phyloP scores from a whole-genome alignment of 2,329 filamentous ascomycete genomes.

The Pseudogymnoascus sp. region DNA sequence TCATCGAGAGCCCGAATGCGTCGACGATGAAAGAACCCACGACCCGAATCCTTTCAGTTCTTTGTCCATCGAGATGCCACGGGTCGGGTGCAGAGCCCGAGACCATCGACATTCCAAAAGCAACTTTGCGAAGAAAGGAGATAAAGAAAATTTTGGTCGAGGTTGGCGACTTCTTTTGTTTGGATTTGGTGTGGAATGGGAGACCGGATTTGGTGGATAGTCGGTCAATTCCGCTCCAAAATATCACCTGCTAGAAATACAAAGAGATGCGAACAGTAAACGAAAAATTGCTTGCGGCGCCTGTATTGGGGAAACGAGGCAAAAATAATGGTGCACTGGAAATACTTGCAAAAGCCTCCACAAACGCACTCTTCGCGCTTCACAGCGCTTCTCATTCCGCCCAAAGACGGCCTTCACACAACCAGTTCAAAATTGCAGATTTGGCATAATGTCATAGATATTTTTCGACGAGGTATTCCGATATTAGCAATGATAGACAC shows the following conservation, averaged over 20 bases:
- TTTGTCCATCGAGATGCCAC: background rate
- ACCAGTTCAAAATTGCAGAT: background rate
- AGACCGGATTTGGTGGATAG: background rate
- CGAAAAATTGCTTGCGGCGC: background rate
- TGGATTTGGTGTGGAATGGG: background rate
- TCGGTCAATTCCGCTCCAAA: background rate
- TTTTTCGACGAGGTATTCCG: conserved; percentile 6
- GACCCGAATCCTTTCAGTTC: background rate
- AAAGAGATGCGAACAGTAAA: background rate
- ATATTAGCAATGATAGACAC: conserved; percentile 4
- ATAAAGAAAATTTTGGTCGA: background rate
- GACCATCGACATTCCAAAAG: background rate
- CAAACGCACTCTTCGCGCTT: background rate
- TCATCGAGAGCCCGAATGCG: background rate
- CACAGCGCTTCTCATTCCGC: background rate
- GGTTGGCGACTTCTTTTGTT: background rate
- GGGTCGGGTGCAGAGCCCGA: background rate
- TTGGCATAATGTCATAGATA: conserved; percentile 6
- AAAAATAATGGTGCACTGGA: background rate
- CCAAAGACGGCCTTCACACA: background rate
- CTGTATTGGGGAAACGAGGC: background rate
- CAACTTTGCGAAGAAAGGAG: background rate
- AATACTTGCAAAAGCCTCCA: background rate
- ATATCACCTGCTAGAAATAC: background rate
- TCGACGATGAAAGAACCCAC: background rate